These are phyloP conservation scores for Leishmania arabica DNA, from an alignment of 208 protist genomes.

Conservation along the genomic window DNA sequence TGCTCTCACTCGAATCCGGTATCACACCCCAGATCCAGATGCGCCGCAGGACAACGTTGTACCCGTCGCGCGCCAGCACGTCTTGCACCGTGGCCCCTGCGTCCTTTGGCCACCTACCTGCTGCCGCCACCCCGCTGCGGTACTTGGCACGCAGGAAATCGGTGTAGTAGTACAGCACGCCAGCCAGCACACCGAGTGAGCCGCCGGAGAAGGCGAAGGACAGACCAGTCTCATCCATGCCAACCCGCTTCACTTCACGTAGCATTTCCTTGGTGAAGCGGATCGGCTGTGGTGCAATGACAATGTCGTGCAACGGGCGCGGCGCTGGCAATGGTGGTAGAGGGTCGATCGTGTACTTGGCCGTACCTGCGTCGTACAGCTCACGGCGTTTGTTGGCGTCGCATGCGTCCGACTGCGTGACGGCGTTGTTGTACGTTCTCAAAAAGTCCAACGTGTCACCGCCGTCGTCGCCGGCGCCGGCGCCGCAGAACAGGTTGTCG, in stretches of 20 bases:
- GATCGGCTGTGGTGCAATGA: conserved; percentile 43
- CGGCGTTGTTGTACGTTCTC: conserved; percentile 25
- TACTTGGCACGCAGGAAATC: conserved; percentile 40
- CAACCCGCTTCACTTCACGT: conserved; percentile 23
- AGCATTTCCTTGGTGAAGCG: conserved; percentile 23
- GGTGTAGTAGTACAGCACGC: conserved; percentile 48
- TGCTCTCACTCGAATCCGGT: conserved; percentile 17
- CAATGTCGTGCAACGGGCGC: conserved; percentile 37
- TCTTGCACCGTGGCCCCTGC: conserved; percentile 32
- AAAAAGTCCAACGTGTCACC: conserved; percentile 5
- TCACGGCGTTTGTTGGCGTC: conserved; percentile 38
- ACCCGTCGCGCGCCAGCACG: conserved; percentile 26
- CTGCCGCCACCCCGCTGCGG: conserved; percentile 24
- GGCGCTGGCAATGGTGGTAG: conserved; percentile 34
- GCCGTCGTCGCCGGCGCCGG: conserved; percentile 9
- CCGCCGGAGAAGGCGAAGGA: conserved; percentile 60
- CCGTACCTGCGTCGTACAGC: conserved; percentile 13
- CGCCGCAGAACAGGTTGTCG: conserved; percentile 38
- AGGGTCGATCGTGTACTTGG: conserved; percentile 41
- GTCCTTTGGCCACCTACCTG: conserved; percentile 14
- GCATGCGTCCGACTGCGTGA: conserved; percentile 27
- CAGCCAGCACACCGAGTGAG: conserved; percentile 59
- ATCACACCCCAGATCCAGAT: conserved; percentile 58
- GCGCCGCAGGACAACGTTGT: conserved; percentile 61
- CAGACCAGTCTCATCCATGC: conserved; percentile 32